Conservation (phyloP, 495 filamentous ascomycete genomes). For the Delitschia confertaspora region DNA sequence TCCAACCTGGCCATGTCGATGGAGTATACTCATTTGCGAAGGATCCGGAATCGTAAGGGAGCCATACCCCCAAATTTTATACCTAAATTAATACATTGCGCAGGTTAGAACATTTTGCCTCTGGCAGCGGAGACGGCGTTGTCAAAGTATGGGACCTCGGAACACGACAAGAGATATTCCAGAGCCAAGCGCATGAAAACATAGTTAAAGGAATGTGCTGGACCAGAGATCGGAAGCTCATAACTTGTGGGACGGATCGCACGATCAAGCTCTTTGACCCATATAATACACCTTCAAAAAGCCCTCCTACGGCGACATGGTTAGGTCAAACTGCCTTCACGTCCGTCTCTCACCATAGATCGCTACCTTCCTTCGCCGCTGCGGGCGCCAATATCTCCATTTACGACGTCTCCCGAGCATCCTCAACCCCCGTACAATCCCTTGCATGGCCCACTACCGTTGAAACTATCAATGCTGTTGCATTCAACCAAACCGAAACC, state of each 20-base stretch:
- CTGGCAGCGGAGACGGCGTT: conserved; percentile 46
- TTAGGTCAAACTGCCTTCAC: conserved; percentile 76
- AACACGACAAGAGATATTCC: conserved; percentile 68
- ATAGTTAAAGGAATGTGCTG: conserved; percentile 89
- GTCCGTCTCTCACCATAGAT: conserved; percentile 72
- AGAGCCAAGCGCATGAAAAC: conserved; percentile 71
- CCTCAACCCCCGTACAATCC: conserved; percentile 63
- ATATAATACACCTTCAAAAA: conserved; percentile 56
- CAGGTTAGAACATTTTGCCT: conserved; percentile 34
- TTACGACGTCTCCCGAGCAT: conserved; percentile 72
- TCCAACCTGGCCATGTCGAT: conserved; percentile 88
- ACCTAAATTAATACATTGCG: not conserved
- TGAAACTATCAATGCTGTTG: conserved; percentile 83
- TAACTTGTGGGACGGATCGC: conserved; percentile 84
- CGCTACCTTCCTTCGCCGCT: conserved; percentile 58
- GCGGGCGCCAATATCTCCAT: conserved; percentile 72
- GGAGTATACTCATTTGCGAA: conserved; percentile 54
- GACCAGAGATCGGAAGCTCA: conserved; percentile 70
- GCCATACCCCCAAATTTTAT: not conserved
- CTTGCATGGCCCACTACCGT: conserved; percentile 77
- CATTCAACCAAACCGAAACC: conserved; percentile 92
- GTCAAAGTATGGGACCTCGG: conserved; percentile 92
- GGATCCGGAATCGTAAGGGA: conserved; percentile 32
- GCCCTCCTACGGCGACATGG: conserved; percentile 67
- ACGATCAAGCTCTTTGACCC: conserved; percentile 88